These are phyloP conservation scores for Botryotinia globosa DNA, from an alignment of 2,329 filamentous ascomycete genomes.

Conservation along the genomic window DNA sequence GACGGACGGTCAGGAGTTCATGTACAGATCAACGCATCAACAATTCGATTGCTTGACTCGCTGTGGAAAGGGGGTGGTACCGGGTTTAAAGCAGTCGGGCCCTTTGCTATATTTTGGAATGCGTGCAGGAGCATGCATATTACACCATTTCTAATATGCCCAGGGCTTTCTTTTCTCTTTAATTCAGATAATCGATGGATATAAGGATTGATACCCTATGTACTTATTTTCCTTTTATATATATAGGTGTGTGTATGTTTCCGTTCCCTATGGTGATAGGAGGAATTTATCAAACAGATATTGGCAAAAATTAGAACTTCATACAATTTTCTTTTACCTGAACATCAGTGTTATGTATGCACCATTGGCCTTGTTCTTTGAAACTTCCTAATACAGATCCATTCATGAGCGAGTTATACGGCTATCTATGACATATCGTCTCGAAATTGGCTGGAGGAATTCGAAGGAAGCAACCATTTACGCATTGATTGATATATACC, in stretches of 20 bases:
- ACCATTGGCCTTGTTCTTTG: not conserved
- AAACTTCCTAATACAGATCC: not conserved
- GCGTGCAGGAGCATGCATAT: not conserved
- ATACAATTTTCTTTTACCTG: not conserved
- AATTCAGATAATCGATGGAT: not conserved
- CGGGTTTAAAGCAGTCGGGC: not conserved
- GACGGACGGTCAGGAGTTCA: not conserved
- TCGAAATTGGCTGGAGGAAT: not conserved
- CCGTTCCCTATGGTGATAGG: not conserved
- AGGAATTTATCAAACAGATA: not conserved
- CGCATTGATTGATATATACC: not conserved
- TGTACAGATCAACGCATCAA: not conserved
- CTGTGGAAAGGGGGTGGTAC: not conserved
- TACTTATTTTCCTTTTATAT: not conserved
- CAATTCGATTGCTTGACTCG: not conserved
- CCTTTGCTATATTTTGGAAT: conserved; percentile 8
- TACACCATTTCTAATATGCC: conserved; percentile 16
- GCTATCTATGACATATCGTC: not conserved
- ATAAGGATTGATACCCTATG: conserved; percentile 3
- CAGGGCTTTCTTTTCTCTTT: conserved; percentile 4
- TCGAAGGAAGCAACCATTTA: not conserved
- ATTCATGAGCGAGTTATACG: not conserved
- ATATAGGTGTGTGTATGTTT: not conserved
- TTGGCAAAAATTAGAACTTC: not conserved
- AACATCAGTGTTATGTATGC: not conserved